Conservation (phyloP, 108 stramenopile species). For the Nannochloropsis gaditana region DNA sequence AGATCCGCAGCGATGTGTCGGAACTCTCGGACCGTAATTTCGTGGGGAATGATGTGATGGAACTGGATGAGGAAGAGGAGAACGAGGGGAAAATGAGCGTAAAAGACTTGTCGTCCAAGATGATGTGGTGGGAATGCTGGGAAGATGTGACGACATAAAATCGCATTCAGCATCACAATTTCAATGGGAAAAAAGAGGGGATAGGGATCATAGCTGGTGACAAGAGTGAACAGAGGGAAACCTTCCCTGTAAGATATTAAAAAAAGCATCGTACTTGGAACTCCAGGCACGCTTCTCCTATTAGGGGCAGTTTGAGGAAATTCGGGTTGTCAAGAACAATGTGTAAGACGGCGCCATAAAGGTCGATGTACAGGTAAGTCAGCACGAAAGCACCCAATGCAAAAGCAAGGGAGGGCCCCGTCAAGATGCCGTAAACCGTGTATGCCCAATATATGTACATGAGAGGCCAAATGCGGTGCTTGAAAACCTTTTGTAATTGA, state of each 20-base stretch:
- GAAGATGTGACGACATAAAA: not conserved
- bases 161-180: not conserved
- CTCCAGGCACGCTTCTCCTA: conserved; percentile 1
- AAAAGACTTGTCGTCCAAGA: too few species aligned
- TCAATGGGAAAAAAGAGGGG: not conserved
- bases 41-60: conserved; percentile 6
- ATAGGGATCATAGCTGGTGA: not conserved
- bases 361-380: not conserved
- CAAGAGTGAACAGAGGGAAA: not conserved
- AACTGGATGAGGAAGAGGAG: not conserved
- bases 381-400: not conserved
- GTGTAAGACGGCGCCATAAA: not conserved
- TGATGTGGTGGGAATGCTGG: too few species aligned
- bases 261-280: not conserved
- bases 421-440: not conserved
- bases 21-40: not conserved
- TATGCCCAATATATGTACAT: not conserved
- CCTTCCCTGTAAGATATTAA: not conserved
- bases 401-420: conserved; percentile 10
- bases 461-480: conserved; percentile 13
- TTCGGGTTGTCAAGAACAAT: not conserved
- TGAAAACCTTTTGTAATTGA: not conserved
- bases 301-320: not conserved
- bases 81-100: not conserved
- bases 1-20: not conserved